Conservation (phyloP, 1,284 basidiomycete species). For the Cutaneotrichosporon daszewskae region DNA sequence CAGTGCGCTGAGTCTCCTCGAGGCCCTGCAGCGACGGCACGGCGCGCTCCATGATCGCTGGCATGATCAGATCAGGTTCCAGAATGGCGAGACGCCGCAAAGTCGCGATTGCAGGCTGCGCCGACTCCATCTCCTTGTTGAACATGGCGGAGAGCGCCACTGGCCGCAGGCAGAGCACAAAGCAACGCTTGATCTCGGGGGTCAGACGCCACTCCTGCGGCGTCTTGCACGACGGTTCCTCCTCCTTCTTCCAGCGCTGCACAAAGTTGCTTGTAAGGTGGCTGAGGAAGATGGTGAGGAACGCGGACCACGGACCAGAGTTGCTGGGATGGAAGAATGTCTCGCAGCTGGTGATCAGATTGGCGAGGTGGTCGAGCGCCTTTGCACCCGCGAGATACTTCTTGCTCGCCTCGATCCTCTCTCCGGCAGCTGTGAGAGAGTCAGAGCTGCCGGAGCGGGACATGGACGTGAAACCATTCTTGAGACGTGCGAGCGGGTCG, state of each 20-base stretch:
- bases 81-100: conserved; percentile 59
- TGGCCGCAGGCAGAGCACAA: conserved; percentile 76
- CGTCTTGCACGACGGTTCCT: conserved; percentile 70
- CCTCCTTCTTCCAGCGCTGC: conserved; percentile 77
- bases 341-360: conserved; percentile 86
- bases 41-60: conserved; percentile 84
- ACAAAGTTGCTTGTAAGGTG: conserved; percentile 78
- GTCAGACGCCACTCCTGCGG: conserved; percentile 70
- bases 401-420: conserved; percentile 36
- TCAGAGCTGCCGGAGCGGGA: conserved; percentile 46
- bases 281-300: conserved; percentile 68
- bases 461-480: conserved; percentile 38
- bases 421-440: conserved; percentile 39
- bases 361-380: conserved; percentile 82
- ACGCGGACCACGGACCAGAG: conserved; percentile 49
- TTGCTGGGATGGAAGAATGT: conserved; percentile 54
- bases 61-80: conserved; percentile 84
- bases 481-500: conserved; percentile 22
- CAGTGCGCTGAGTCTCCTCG: conserved; percentile 91
- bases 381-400: conserved; percentile 76
- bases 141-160: conserved; percentile 93
- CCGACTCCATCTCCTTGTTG: conserved; percentile 61
- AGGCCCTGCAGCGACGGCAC: conserved; percentile 85
- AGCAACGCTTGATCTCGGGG: conserved; percentile 69
- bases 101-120: conserved; percentile 49